Evolutionary conservation across 495 filamentous ascomycete genomes (phyloP).

Genomic region (Aspergillus affinis): DNA sequence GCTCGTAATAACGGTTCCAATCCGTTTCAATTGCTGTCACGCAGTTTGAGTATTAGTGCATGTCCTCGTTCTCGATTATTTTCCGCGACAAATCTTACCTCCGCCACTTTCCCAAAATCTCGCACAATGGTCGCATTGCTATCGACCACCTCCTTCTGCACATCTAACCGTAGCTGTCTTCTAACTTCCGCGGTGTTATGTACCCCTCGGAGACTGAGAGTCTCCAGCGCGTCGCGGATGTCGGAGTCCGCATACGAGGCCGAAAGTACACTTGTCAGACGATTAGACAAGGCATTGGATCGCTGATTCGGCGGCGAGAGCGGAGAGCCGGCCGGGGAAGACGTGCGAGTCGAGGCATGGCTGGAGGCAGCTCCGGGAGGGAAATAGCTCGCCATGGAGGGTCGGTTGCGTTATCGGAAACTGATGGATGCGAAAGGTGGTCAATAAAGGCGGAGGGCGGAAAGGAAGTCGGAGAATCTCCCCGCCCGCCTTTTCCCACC

Average conservation of each 20-base stretch:
- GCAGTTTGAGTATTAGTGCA: constrained; percentile 1
- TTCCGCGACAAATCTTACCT: constrained; percentile 53
- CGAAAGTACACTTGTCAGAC: constrained; percentile 82
- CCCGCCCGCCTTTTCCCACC: background rate
- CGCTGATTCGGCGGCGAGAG: constrained; percentile 39
- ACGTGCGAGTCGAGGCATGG: constrained; percentile 25
- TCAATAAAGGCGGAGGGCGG: constrained; percentile 14
- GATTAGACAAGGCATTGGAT: constrained; percentile 67
- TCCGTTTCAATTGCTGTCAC: constrained; percentile 76
- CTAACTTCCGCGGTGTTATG: constrained; percentile 78
- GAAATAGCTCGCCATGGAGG: constrained; percentile 47
- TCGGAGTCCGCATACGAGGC: constrained; percentile 91
- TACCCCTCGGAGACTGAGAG: constrained; percentile 69
- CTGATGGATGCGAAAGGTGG: constrained; percentile 11
- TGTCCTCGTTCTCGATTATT: background rate
- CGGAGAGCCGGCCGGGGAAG: constrained; percentile 33
- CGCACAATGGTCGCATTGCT: constrained; percentile 89
- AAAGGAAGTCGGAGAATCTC: constrained; percentile 3
- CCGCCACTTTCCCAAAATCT: constrained; percentile 88
- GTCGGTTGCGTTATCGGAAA: constrained; percentile 6
- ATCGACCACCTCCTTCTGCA: constrained; percentile 90
- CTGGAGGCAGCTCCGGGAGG: constrained; percentile 24
- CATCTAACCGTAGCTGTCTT: constrained; percentile 75
- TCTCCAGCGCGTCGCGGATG: constrained; percentile 79
- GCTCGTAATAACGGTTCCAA: constrained; percentile 72